Conservation (phyloP, 192 early-diverging fungal species). For the Dimargaris xerosporica region DNA sequence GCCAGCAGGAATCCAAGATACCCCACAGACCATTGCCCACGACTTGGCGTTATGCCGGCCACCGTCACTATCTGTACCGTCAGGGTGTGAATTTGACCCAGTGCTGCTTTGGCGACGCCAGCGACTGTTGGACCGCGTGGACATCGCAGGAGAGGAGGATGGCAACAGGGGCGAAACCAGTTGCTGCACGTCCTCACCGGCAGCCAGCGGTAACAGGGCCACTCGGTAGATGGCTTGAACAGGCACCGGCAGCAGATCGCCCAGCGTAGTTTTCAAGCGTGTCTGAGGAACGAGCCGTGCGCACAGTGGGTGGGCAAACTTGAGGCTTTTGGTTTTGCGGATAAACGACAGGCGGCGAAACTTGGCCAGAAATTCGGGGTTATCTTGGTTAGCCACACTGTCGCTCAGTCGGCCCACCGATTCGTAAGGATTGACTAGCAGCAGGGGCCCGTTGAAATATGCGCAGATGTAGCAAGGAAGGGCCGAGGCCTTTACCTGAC, state of each 20-base stretch:
- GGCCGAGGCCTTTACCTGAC: slow-evolving; percentile 26
- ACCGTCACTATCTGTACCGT: too few species aligned
- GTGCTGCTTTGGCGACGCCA: too few species aligned
- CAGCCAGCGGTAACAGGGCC: too few species aligned
- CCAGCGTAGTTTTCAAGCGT: slow-evolving; percentile 14
- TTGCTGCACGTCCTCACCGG: too few species aligned
- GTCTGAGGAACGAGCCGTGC: slow-evolving; percentile 19
- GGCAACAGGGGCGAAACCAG: too few species aligned
- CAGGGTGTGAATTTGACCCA: too few species aligned
- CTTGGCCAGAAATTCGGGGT: background rate
- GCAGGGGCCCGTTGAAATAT: slow-evolving; percentile 20
- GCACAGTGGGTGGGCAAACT: slow-evolving; percentile 28
- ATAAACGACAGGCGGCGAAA: slow-evolving; percentile 13
- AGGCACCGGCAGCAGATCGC: background rate
- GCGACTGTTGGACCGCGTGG: too few species aligned
- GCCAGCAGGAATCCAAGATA: too few species aligned
- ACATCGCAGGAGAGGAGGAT: too few species aligned
- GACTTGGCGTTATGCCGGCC: too few species aligned
- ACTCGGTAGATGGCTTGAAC: background rate
- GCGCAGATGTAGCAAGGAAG: slow-evolving; percentile 24
- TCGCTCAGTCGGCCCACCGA: background rate
- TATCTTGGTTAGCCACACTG: background rate
- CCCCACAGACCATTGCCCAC: too few species aligned
- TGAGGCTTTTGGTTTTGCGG: background rate
- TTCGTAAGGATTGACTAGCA: background rate